Evolutionary conservation across 169 alveolate species (phyloP), one percentile per base, ranked within the genome.

Genomic region (Perkinsus olseni): DNA sequence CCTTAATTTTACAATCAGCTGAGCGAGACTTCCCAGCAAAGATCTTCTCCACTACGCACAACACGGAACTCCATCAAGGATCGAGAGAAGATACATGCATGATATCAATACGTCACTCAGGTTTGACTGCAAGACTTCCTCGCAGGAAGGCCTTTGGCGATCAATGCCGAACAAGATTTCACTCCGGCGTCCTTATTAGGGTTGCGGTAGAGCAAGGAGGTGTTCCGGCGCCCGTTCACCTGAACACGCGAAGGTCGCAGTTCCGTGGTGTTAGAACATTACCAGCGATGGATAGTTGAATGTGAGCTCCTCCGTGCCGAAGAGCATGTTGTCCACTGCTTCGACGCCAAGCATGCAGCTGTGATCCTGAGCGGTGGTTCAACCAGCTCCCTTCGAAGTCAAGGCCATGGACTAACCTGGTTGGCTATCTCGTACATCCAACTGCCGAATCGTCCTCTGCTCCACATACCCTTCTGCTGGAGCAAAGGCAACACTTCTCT

Each of bases 381-480:
- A 45, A 17, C n/a, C n/a, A n/a, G n/a, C n/a, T n/a, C n/a, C n/a
- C n/a, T n/a, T 45, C 62, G 6, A 45, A 6, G 62, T 6, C 6
- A 6, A 45, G 62, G 17, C 62, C 17, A 45, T 45, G 24, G 62
- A 6, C 62, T 45, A 10, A 45, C 93, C 34, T 92, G 93, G 28
- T 92, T 92, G 28, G 74, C 91, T 31, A 92, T 20, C 48, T 92
- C 93, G 38, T 92, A 92, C 93, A 48, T 92, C 93, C 93, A 92
- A 8, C 51, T 82, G 38, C 93, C 93, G 39, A 92, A 92, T 13
- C 93, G 39, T 3, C 93, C 93, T 31, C 93, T 38, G 37, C 91
- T 92, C 91, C 91, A 51, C 48, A 92, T 50, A 3, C n/a, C 74
- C 39, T 90, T 90, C 38, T 90, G n/a, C 39, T 34, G 39, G 40